phyloP scores from a whole-genome alignment of 768 basidiomycete genomes.

The Coprinellus aureogranulatus region DNA sequence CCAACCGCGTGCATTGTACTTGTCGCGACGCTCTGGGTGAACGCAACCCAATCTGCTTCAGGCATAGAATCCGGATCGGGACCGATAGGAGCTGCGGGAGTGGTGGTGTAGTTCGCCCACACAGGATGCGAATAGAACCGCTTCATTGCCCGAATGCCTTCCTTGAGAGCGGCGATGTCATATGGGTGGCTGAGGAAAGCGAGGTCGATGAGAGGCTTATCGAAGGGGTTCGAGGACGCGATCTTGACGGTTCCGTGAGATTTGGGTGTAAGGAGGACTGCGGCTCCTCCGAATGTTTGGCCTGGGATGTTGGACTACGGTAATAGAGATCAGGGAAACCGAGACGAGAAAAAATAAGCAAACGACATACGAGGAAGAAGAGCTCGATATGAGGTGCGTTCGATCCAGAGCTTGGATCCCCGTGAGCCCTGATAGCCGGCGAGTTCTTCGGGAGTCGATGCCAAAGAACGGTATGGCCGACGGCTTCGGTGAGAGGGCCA shows the following conservation, averaged over 20 bases:
- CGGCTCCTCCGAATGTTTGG: background rate
- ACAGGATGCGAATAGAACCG: slow-evolving; percentile 17
- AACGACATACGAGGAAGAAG: background rate
- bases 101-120: slow-evolving; percentile 20
- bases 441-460: slow-evolving; percentile 7
- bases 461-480: background rate
- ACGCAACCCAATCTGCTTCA: slow-evolving; percentile 19
- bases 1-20: slow-evolving; percentile 24
- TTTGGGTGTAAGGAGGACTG: background rate
- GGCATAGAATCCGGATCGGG: slow-evolving; percentile 10
- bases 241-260: slow-evolving; percentile 4
- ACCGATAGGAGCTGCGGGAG: slow-evolving; percentile 5
- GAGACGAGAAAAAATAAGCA: background rate
- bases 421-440: background rate
- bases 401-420: slow-evolving; percentile 11
- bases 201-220: slow-evolving; percentile 40
- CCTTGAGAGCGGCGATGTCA: slow-evolving; percentile 17
- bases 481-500: slow-evolving; percentile 8
- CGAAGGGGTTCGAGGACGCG: slow-evolving; percentile 6
- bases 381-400: slow-evolving; percentile 11
- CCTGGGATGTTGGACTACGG: background rate
- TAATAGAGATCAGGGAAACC: background rate
- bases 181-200: slow-evolving; percentile 28
- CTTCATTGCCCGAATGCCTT: slow-evolving; percentile 13
- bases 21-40: slow-evolving; percentile 11